Evolutionary conservation across 2,329 filamentous ascomycete species (phyloP).

Genomic region (Raffaelea ambrosiae): DNA sequence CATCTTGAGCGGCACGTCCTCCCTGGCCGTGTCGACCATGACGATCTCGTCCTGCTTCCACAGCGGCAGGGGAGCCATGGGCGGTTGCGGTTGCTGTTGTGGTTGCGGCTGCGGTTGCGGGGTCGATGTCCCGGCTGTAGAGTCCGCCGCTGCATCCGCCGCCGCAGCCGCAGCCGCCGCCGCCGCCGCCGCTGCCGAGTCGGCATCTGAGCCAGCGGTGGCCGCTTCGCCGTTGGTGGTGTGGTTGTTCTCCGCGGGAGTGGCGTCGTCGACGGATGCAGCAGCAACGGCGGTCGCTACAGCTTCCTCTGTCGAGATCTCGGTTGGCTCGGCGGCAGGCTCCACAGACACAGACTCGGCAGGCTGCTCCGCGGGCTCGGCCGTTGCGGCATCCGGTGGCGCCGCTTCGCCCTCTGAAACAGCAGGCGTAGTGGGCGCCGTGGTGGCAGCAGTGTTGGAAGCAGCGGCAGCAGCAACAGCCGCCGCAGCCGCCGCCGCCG

Average conservation of each 20-base stretch:
- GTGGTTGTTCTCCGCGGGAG: too few relatives aligned
- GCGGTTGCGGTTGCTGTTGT: constrained; percentile 22
- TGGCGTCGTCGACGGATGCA: constrained; percentile 23
- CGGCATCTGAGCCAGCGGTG: too few relatives aligned
- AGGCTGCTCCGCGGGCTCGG: neutral
- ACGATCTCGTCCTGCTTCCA: constrained; percentile 24
- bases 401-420: neutral
- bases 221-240: too few relatives aligned
- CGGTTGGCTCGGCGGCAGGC: neutral
- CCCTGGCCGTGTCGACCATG: constrained; percentile 53
- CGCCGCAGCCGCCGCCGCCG: neutral
- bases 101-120: neutral
- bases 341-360: too few relatives aligned
- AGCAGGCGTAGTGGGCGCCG: too few relatives aligned
- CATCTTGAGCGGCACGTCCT: constrained; percentile 50
- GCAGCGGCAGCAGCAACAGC: neutral
- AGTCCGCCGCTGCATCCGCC: constrained; percentile 4
- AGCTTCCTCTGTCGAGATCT: neutral
- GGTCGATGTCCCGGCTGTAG: neutral
- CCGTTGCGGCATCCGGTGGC: neutral
- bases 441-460: too few relatives aligned
- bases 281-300: constrained; percentile 16
- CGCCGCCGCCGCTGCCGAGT: constrained; percentile 19
- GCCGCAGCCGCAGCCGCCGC: constrained; percentile 1
- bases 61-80: constrained; percentile 17